Percentiles rank a stretch among this genome's conserved stretches.
These are phyloP conservation scores for Mycena vitilis DNA, from an alignment of 768 basidiomycete genomes.

Conservation along the genomic window DNA sequence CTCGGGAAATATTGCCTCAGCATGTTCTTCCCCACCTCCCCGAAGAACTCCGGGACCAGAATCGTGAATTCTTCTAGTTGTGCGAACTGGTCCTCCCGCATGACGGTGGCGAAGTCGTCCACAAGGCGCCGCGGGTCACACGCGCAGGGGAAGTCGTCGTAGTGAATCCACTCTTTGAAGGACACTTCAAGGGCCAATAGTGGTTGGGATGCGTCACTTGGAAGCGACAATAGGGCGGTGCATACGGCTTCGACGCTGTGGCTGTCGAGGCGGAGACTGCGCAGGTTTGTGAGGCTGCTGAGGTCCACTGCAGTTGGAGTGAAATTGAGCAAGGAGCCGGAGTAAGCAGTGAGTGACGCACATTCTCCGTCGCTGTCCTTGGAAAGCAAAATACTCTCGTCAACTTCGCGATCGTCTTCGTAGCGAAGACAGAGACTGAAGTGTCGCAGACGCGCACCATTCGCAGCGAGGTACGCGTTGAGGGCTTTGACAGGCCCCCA, in stretches of 20 bases:
- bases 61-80: neutral
- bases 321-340: neutral
- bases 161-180: constrained; percentile 12
- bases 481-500: constrained; percentile 23
- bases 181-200: neutral
- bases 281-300: constrained; percentile 3
- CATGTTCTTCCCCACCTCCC: neutral
- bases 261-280: constrained; percentile 4
- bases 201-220: neutral
- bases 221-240: neutral
- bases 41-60: constrained; percentile 7
- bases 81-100: neutral
- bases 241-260: constrained; percentile 11
- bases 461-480: constrained; percentile 8
- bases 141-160: constrained; percentile 8
- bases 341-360: neutral
- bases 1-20: constrained; percentile 16
- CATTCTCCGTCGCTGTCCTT: constrained; percentile 9
- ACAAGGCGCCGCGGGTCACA: constrained; percentile 4
- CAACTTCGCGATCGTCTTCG: constrained; percentile 19
- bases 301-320: constrained; percentile 12
- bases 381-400: neutral
- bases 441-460: constrained; percentile 1
- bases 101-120: constrained; percentile 2
- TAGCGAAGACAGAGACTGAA: constrained; percentile 7